phyloP scores from a whole-genome alignment of 306 rosid genomes.

The Myrica gale region DNA sequence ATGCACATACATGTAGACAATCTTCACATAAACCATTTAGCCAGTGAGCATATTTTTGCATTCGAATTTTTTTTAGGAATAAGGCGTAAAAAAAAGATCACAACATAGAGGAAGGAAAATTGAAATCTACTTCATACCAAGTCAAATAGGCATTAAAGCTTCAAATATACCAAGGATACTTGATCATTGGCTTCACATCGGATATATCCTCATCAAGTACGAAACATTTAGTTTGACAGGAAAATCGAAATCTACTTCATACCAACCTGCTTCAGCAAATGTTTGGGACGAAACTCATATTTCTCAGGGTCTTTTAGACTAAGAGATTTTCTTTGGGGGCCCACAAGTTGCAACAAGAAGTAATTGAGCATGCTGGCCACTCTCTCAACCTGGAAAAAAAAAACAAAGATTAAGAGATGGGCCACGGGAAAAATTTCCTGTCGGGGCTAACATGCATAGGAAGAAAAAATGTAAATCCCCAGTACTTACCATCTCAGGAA shows the following conservation, averaged over 20 bases:
- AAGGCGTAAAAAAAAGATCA: no score
- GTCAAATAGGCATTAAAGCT: background rate
- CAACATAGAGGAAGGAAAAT: no score
- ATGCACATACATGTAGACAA: constrained; percentile 86
- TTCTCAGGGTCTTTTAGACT: constrained; percentile 95
- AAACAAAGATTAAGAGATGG: background rate
- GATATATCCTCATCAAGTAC: constrained; percentile 1
- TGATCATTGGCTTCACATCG: constrained; percentile 3
- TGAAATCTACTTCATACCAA: no score
- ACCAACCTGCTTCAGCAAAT: constrained; percentile 89
- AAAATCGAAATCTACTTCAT: constrained; percentile 17
- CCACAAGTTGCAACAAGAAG: constrained; percentile 90
- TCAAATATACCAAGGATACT: constrained; percentile 15
- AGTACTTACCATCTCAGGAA: constrained; percentile 88
- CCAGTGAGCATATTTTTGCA: background rate
- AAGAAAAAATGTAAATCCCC: background rate
- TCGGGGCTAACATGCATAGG: constrained; percentile 17
- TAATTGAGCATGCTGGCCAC: constrained; percentile 99
- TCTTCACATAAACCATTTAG: constrained; percentile 42
- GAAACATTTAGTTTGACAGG: background rate
- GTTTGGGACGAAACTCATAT: constrained; percentile 93
- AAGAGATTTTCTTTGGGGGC: constrained; percentile 95
- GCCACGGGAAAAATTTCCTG: no score
- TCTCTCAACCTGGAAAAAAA: constrained; percentile 75
- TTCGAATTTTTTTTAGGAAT: no score